Conservation (phyloP, 495 filamentous ascomycete species). For the Trichoderma virens region DNA sequence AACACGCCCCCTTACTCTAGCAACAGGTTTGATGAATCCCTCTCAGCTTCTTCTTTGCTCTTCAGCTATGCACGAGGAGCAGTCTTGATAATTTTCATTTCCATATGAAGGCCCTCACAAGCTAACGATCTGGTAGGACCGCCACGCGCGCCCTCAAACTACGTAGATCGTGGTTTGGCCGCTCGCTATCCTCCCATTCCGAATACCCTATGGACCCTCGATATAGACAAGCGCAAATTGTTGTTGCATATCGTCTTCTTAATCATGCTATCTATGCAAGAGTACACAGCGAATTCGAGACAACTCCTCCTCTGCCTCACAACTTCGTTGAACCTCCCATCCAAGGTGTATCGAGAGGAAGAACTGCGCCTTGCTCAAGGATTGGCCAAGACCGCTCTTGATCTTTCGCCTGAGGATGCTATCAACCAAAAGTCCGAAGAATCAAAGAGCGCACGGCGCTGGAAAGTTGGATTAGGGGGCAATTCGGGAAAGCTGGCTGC, state of each 20-base stretch:
- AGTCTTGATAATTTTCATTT: too few relatives aligned
- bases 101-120: too few relatives aligned
- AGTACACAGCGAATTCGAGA: conserved; percentile 69
- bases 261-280: conserved; percentile 69
- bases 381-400: conserved; percentile 63
- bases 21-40: background rate
- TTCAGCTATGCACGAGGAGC: too few relatives aligned
- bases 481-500: conserved; percentile 56
- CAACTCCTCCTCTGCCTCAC: conserved; percentile 63
- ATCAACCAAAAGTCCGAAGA: conserved; percentile 61
- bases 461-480: conserved; percentile 73
- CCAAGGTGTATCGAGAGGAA: conserved; percentile 57
- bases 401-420: conserved; percentile 61
- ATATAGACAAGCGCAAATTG: conserved; percentile 38
- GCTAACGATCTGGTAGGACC: background rate
- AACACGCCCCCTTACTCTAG: background rate
- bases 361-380: conserved; percentile 69
- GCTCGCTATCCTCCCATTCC: conserved; percentile 37
- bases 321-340: conserved; percentile 58
- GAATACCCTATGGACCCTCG: conserved; percentile 32
- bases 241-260: conserved; percentile 58
- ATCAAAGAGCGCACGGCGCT: conserved; percentile 54
- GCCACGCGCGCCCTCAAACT: conserved; percentile 19
- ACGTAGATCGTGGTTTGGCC: conserved; percentile 27
- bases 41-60: background rate